A percentile compares a stretch with the other conserved stretches of the same genome.
Conservation (phyloP, 2,329 filamentous ascomycete species). For the Pezicula neosporulosa region DNA sequence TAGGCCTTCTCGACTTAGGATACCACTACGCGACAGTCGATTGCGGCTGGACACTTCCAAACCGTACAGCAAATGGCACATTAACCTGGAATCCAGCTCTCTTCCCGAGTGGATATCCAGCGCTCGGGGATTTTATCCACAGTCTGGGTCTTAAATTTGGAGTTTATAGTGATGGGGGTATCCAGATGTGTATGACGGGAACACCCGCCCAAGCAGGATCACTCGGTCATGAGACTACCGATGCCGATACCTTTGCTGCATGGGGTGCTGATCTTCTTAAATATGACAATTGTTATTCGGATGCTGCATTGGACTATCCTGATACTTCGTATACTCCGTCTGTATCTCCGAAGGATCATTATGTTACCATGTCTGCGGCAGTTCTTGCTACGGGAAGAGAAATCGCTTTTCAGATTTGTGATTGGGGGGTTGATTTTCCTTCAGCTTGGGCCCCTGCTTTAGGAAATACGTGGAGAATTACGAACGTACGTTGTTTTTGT, state of each 20-base stretch:
- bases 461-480: conserved; percentile 36
- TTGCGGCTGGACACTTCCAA: conserved; percentile 43
- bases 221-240: conserved; percentile 21
- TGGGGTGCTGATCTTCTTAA: conserved; percentile 38
- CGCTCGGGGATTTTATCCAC: conserved; percentile 38
- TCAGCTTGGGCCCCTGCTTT: conserved; percentile 34
- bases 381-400: conserved; percentile 22
- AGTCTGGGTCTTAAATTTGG: conserved; percentile 37
- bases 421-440: conserved; percentile 39
- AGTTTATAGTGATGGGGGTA: conserved; percentile 36
- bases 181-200: conserved; percentile 27
- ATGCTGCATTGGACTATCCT: conserved; percentile 30
- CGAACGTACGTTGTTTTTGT: conserved; percentile 19
- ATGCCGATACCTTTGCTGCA: conserved; percentile 21
- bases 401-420: conserved; percentile 37
- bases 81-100: conserved; percentile 37
- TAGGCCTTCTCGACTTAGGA: conserved; percentile 39
- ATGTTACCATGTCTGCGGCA: conserved; percentile 32
- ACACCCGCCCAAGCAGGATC: conserved; percentile 20
- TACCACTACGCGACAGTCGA: conserved; percentile 48
- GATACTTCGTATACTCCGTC: conserved; percentile 30
- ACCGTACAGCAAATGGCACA: conserved; percentile 28
- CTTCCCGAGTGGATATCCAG: conserved; percentile 39
- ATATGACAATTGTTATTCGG: conserved; percentile 37
- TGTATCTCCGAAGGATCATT: conserved; percentile 29